Evolutionary conservation across 306 rosid species (phyloP).

Genomic region (Trifolium pratense): DNA sequence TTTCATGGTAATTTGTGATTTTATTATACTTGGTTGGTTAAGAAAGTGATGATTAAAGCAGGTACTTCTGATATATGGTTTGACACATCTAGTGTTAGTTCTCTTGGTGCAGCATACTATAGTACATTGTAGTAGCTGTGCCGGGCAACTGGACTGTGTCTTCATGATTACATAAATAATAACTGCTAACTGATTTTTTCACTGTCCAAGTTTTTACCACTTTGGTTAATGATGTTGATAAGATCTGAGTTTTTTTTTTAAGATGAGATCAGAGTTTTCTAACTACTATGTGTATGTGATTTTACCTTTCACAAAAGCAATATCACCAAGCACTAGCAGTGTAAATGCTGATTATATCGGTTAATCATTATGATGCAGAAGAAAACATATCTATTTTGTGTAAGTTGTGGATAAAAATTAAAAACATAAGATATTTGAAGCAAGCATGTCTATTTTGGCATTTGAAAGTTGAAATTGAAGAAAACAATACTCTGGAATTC

Average conservation of each 20-base stretch:
- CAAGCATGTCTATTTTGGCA: too few relatives aligned
- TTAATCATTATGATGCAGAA: too few relatives aligned
- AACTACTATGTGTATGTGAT: too few relatives aligned
- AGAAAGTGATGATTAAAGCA: constrained; percentile 54
- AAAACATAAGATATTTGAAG: too few relatives aligned
- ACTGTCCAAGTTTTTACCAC: not conserved
- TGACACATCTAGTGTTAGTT: constrained; percentile 27
- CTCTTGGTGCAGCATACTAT: constrained; percentile 50
- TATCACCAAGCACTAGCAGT: not conserved
- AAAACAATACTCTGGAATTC: too few relatives aligned
- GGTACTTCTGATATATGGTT: constrained; percentile 47
- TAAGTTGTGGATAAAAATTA: too few relatives aligned
- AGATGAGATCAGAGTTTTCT: too few relatives aligned
- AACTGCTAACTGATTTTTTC: constrained; percentile 47
- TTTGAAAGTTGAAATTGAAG: too few relatives aligned
- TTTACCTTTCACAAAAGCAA: not conserved
- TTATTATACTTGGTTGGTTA: constrained; percentile 15
- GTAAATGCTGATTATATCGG: not conserved
- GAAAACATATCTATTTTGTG: too few relatives aligned
- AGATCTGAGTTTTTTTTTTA: too few relatives aligned
- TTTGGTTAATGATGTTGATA: not conserved
- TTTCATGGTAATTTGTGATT: not conserved
- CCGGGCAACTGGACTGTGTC: constrained; percentile 43
- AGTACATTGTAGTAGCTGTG: too few relatives aligned
- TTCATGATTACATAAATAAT: constrained; percentile 41